Conservation (phyloP, 2,329 filamentous ascomycete species). For the Phialemoniopsis sp. region DNA sequence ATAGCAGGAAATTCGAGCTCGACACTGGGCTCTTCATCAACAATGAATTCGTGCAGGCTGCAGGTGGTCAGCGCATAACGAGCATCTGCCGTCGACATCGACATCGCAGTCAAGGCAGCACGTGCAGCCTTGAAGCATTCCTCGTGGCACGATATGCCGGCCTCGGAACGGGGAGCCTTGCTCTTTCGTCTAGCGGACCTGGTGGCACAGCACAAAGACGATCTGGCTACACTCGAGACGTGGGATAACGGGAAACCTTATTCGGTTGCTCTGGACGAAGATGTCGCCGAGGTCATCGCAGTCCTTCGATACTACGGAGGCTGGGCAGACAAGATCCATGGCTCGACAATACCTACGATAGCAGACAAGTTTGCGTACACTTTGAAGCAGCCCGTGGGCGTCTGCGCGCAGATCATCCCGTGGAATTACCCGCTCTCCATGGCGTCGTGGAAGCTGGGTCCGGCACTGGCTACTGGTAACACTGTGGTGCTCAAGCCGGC, state of each 20-base stretch:
- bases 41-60: slow-evolving; percentile 5
- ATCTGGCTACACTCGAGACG: slow-evolving; percentile 53
- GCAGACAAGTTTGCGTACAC: slow-evolving; percentile 65
- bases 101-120: slow-evolving; percentile 11
- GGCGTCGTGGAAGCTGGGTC: slow-evolving; percentile 70
- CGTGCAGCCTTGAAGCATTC: slow-evolving; percentile 6
- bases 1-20: too few relatives aligned
- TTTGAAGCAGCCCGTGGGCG: slow-evolving; percentile 64
- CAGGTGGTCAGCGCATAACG: slow-evolving; percentile 2
- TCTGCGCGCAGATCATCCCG: slow-evolving; percentile 66
- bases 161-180: slow-evolving; percentile 25
- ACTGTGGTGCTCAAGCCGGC: slow-evolving; percentile 58
- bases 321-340: slow-evolving; percentile 68
- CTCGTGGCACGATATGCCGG: slow-evolving; percentile 8
- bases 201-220: slow-evolving; percentile 27
- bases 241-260: slow-evolving; percentile 84
- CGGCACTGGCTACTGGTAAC: slow-evolving; percentile 58
- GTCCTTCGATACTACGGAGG: slow-evolving; percentile 70
- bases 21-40: slow-evolving; percentile 10
- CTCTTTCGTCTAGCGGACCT: slow-evolving; percentile 38
- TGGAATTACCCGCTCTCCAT: slow-evolving; percentile 73
- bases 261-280: slow-evolving; percentile 59
- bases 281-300: slow-evolving; percentile 43
- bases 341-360: slow-evolving; percentile 63
- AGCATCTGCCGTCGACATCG: slow-evolving; percentile 6